Base-by-base conservation (phyloP, 805 yeast genomes). In the Ascoidea asiatica region DNA sequence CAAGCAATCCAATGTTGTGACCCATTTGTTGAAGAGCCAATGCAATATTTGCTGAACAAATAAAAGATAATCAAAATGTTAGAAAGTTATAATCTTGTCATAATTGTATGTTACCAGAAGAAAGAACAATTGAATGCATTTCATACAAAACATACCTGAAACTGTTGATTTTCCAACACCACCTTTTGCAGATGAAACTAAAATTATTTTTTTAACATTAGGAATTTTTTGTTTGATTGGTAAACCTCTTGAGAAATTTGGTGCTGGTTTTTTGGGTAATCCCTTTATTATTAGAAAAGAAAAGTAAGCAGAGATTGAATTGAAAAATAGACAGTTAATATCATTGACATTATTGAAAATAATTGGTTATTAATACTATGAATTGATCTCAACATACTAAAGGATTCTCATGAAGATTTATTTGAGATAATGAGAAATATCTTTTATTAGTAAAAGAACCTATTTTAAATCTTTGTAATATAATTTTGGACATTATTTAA, bases 151-250 rank as follows among this genome's bases (percentile, higher is more conserved):
- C n/a, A n/a, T n/a, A n/a, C n/a, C n/a, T n/a, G n/a, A 49, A 2
- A 84, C 67, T 1, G 99, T 92, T 0, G 96, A 86, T 60, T 92
- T 92, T 1, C 99, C 99, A 1, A 92, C 99, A 11, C 99, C 98
- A 15, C 97, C 94, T 61, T 84, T 84, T 5, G 92, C 94, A 0
- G 88, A 79, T 1, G 79, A 83, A 61, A 43, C 97, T 67, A 66
- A 77, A 71, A 86, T 49, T 1, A 84, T 69, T 43, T 71, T 76
- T 5, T 66, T 61, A 2, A 82, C 90, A n/a, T 73, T 73, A 0
- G 79, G 73, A 29, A 86, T 73, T 17, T 60, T 59, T 46, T 69
- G 74, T 46, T 65, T 71, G 7, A 76, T 59, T 0, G 86, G 84
- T 1, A 80, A 56, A 1, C 80, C 79, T 22, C 70, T 67, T 5